Evolutionary conservation across 2,329 filamentous ascomycete species (phyloP), one percentile per base, ranked within the genome.

Genomic region (Paramyrothecium sp.): DNA sequence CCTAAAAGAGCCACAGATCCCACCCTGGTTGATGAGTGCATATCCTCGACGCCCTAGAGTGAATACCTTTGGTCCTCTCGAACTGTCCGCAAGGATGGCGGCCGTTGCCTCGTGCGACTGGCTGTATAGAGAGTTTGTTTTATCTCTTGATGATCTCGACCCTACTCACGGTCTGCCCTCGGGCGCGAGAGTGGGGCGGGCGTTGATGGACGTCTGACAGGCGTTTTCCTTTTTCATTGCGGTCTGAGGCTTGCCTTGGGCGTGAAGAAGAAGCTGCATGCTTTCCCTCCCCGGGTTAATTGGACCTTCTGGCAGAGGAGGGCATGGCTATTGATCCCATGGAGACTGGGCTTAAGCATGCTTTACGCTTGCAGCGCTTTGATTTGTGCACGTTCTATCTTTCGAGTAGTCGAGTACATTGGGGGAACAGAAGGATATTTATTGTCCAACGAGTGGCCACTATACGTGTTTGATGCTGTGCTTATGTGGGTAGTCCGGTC

Each of bases 21-120:
- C 86, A 94, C 88, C 90, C 91, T 92, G 91, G 90, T 90, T 91
- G 91, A 96, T 95, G 91, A 96, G 76, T 78, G 70, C 70, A 90
- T 85, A 89, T 91, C 91, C 89, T 91, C 91, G 87, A 82, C 83
- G 80, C 89, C 89, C 88, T 86, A 91, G 90, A 92, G 90, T 95
- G 90, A 93, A 89, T 82, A 81, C 78, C 78, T 79, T 72, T 73
- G 73, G 73, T 83, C 78, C 81, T 82, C 78, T 84, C 82, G 83
- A 58, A 65, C 82, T 81, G 76, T 79, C 82, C 79, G 83, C 71
- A 84, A 86, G 80, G 84, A 81, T 75, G 82, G 84, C 84, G 84
- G 82, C 60, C 60, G 30, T 53, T 60, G 61, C 33, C 19, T 62
- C 2, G 60, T 48, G 54, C 58, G 63, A 62, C 58, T 49, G 60